Conservation (phyloP, 2,329 filamentous ascomycete species). For the Aspergillus fischeri region DNA sequence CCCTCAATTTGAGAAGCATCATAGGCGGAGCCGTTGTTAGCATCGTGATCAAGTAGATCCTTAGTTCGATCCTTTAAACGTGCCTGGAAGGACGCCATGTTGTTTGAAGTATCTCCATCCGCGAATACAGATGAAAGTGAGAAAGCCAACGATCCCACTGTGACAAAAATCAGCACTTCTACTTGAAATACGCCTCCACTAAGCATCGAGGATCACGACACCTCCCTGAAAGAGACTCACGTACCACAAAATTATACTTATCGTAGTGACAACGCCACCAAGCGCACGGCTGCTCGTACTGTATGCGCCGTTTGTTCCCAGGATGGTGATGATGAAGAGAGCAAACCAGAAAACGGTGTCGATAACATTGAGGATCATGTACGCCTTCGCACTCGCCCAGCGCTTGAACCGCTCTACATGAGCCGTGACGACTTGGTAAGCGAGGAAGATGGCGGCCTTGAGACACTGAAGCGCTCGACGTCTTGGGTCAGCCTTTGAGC, state of each 20-base stretch:
- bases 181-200: not conserved
- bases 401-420: conserved; percentile 15
- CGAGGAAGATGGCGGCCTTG: conserved; percentile 21
- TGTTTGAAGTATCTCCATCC: conserved; percentile 11
- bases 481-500: not conserved
- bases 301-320: conserved; percentile 8
- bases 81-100: conserved; percentile 6
- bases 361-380: conserved; percentile 19
- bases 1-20: not conserved
- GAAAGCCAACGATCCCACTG: conserved; percentile 8
- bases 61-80: not conserved
- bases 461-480: conserved; percentile 7
- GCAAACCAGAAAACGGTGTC: conserved; percentile 25
- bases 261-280: conserved; percentile 14
- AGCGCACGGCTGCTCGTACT: conserved; percentile 16
- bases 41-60: not conserved
- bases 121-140: conserved; percentile 13
- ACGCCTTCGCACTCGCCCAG: conserved; percentile 20
- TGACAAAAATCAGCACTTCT: not conserved
- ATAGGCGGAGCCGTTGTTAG: not conserved
- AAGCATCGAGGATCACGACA: not conserved
- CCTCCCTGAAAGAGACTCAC: not conserved
- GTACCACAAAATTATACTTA: conserved; percentile 15
- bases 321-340: conserved; percentile 19
- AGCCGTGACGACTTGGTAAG: conserved; percentile 18